phyloP scores from a whole-genome alignment of 164 flowering plant species.

The Vitis vinifera region ASM3070453v1 NC_081822.1:14539001-14539500 shows the following conservation, averaged over 20 bases:
- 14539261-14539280: no score
- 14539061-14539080: slow-evolving; percentile 61
- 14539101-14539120: slow-evolving; percentile 66
- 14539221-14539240: background rate
- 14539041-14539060: slow-evolving; percentile 60
- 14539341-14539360: slow-evolving; percentile 52
- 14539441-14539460: slow-evolving; percentile 19
- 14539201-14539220: slow-evolving; percentile 50
- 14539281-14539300: slow-evolving; percentile 24
- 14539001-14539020: slow-evolving; percentile 57
- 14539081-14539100: slow-evolving; percentile 66
- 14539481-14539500: slow-evolving; percentile 13
- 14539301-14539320: slow-evolving; percentile 56
- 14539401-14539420: slow-evolving; percentile 45
- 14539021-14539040: slow-evolving; percentile 64
- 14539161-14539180: slow-evolving; percentile 58
- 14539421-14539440: slow-evolving; percentile 36
- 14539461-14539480: slow-evolving; percentile 13
- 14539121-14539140: slow-evolving; percentile 60
- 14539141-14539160: slow-evolving; percentile 75
- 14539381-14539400: slow-evolving; percentile 71
- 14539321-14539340: slow-evolving; percentile 65
- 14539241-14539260: background rate
- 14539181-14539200: slow-evolving; percentile 51
- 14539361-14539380: slow-evolving; percentile 59